Percentiles rank a stretch among this genome's conserved stretches.
These are phyloP conservation scores for Lipomyces starkeyi DNA, from an alignment of 805 yeast species.

Conservation along the genomic window DNA sequence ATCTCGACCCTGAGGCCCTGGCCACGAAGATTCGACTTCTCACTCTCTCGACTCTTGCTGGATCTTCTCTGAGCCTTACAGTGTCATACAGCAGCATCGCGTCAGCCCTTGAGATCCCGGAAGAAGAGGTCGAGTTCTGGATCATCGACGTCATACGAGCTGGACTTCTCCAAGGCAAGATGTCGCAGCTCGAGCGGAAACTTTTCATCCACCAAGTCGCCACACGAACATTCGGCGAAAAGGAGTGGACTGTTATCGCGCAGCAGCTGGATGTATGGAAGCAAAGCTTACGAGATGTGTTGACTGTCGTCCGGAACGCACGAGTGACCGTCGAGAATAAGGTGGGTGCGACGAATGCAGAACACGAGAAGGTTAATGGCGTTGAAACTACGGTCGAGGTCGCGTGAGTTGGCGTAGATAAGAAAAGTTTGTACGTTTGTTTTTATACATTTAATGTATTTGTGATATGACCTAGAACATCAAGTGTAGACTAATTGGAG, in stretches of 20 bases:
- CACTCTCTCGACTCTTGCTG: slow-evolving; percentile 38
- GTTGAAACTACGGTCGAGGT: slow-evolving; percentile 10
- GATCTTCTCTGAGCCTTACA: slow-evolving; percentile 25
- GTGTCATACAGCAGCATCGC: slow-evolving; percentile 47
- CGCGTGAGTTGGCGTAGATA: slow-evolving; percentile 4
- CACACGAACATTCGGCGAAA: slow-evolving; percentile 47
- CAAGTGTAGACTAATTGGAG: too few species aligned
- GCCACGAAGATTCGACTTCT: slow-evolving; percentile 36
- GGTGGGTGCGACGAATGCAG: slow-evolving; percentile 11
- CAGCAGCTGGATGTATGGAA: slow-evolving; percentile 48
- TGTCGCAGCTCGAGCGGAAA: slow-evolving; percentile 49
- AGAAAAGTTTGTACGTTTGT: not conserved
- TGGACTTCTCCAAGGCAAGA: slow-evolving; percentile 51
- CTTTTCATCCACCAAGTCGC: slow-evolving; percentile 49
- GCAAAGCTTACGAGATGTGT: slow-evolving; percentile 43
- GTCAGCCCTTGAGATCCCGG: slow-evolving; percentile 43
- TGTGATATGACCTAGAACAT: not conserved
- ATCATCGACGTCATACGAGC: slow-evolving; percentile 52
- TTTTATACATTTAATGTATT: not conserved
- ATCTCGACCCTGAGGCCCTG: slow-evolving; percentile 31
- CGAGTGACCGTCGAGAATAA: slow-evolving; percentile 28
- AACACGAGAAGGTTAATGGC: slow-evolving; percentile 4
- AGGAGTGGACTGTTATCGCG: slow-evolving; percentile 49
- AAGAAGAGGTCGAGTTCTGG: slow-evolving; percentile 48
- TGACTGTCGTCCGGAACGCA: slow-evolving; percentile 42